These are phyloP conservation scores for Hanseniaspora lachancei DNA, from an alignment of 805 yeast genomes.

Conservation along the genomic window DNA sequence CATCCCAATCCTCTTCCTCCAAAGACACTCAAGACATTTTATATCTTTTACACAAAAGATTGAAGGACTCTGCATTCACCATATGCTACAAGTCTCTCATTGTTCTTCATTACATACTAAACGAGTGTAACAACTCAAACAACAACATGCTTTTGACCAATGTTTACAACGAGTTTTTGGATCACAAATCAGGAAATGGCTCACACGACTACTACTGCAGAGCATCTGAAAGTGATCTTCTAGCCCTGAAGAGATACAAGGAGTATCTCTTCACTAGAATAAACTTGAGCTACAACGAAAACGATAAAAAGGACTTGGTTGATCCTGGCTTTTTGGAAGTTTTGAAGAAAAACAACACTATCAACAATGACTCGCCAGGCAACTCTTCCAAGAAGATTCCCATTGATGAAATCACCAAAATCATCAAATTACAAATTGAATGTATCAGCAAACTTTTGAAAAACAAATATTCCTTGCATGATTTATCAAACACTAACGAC, in stretches of 20 bases:
- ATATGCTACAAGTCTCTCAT: constrained; percentile 75
- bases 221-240: constrained; percentile 34
- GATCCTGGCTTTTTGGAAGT: constrained; percentile 27
- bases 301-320: constrained; percentile 16
- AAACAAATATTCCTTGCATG: constrained; percentile 65
- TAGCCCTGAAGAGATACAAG: constrained; percentile 51
- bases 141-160: constrained; percentile 18
- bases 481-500: constrained; percentile 56
- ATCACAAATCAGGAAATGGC: constrained; percentile 7
- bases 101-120: constrained; percentile 77
- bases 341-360: background rate
- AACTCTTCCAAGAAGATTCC: background rate
- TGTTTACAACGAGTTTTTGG: constrained; percentile 16
- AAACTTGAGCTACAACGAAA: constrained; percentile 1
- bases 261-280: constrained; percentile 42
- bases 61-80: constrained; percentile 80
- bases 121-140: constrained; percentile 64
- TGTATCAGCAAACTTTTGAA: constrained; percentile 44
- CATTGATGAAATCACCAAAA: background rate
- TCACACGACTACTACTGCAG: constrained; percentile 21
- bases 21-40: constrained; percentile 36
- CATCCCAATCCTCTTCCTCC: background rate
- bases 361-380: background rate
- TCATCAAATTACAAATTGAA: constrained; percentile 4
- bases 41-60: constrained; percentile 45